Evolutionary conservation across 306 rosid species (phyloP), one percentile per base, ranked within the genome.

Genomic region (Quercus suber): DNA sequence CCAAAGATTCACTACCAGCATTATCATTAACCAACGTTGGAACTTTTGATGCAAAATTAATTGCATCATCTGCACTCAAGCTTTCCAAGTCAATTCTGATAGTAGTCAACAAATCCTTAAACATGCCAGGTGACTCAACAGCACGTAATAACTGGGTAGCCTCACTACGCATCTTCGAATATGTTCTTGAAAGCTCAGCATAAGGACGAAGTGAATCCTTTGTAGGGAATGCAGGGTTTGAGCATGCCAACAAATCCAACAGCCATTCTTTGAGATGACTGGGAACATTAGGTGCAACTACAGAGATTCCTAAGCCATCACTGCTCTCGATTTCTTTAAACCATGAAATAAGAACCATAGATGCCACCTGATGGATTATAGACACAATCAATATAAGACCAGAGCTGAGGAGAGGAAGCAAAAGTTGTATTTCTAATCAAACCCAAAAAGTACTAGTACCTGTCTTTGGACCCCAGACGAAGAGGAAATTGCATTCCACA

Each of bases 301-400:
- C 84, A 73, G 25, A 74, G 64, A 55, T 87, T 79, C 73, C 83
- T 73, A 73, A 72, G 43, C 35, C 77, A 75, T 55, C 86, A 27
- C 25, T 52, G 77, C 55, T 64, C 81, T 81, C 84, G 30, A 82
- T 86, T 87, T 92, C 97, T 85, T 92, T 95, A 85, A 91, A 91
- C 97, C 96, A 95, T 83, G 99, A 91, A 85, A 90, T 85, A 71
- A 95, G 95, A 60, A 95, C 86, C 97, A 92, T 87, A 55, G 96
- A 90, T 30, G 96, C 99, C 67, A 95, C 97, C 99, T 95, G 78
- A 85, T 70, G 75, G 81, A 76, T 79, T 74, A 73, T 6, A 49
- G 51, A 45, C 53, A 56, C 23, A 10, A 56, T 71, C 45, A 81
- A 53, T 73, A 72, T 76, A 80, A 65, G 31, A 7, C 51, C 49